Evolutionary conservation across 306 rosid species (phyloP).

Genomic region (Sicyos baderoa): DNA sequence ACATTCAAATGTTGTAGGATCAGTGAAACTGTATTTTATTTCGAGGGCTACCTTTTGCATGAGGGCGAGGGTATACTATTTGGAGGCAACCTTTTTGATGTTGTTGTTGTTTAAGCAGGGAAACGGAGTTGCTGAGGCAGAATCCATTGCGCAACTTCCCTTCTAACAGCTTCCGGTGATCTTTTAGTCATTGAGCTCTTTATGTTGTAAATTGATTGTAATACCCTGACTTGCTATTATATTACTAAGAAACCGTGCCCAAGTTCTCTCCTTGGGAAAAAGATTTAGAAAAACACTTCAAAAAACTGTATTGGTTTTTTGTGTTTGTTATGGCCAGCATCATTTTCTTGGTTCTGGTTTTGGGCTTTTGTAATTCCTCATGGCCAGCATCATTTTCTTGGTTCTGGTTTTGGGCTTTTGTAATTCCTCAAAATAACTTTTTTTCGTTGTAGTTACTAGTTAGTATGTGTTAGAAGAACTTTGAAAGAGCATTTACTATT

Average conservation of each 20-base stretch:
- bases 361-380: no score
- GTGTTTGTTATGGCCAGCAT: neutral
- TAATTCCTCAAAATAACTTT: neutral
- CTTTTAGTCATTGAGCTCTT: neutral
- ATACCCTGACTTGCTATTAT: neutral
- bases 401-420: no score
- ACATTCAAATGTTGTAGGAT: no score
- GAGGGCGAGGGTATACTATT: no score
- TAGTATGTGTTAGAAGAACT: no score
- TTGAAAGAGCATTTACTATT: neutral
- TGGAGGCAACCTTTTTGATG: no score
- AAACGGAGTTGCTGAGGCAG: constrained; percentile 66
- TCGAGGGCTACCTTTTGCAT: neutral
- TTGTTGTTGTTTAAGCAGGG: constrained; percentile 48
- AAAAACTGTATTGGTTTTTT: neutral
- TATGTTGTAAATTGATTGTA: constrained; percentile 8
- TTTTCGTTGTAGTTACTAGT: no score
- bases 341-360: neutral
- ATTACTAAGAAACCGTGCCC: neutral
- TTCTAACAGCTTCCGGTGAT: constrained; percentile 58
- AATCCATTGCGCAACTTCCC: constrained; percentile 84
- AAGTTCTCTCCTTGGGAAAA: neutral
- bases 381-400: neutral
- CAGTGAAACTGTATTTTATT: no score
- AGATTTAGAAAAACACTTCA: neutral